phyloP scores from a whole-genome alignment of 345 rosid genomes.

The Euphorbia lathyris region DNA sequence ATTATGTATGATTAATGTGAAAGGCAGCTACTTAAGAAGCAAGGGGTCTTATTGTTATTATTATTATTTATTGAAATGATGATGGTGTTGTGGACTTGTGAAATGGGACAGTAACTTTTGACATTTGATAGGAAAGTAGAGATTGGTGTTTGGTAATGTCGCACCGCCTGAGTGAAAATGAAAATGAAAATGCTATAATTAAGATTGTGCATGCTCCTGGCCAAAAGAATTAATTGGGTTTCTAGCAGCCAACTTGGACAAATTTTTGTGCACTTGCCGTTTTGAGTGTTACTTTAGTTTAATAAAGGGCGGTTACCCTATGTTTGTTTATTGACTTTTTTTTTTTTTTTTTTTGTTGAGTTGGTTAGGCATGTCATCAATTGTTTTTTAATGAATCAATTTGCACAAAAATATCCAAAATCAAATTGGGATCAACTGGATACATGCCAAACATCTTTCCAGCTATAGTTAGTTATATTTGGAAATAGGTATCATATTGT shows the following conservation, averaged over 20 bases:
- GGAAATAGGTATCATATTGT: background rate
- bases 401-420: constrained; percentile 7
- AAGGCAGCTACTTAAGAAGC: too few species aligned
- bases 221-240: too few species aligned
- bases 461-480: background rate
- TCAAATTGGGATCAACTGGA: background rate
- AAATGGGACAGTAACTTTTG: too few species aligned
- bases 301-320: background rate
- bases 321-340: constrained; percentile 15
- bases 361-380: constrained; percentile 11
- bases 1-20: too few species aligned
- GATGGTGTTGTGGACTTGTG: too few species aligned
- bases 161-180: background rate
- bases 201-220: background rate
- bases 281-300: background rate
- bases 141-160: too few species aligned
- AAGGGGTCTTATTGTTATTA: too few species aligned
- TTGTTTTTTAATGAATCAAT: background rate
- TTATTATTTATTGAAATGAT: too few species aligned
- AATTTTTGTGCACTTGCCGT: background rate
- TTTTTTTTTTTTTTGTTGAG: too few species aligned
- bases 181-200: constrained; percentile 6
- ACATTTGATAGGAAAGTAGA: too few species aligned
- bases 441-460: constrained; percentile 5
- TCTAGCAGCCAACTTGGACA: constrained; percentile 15